Percentiles rank a stretch among this genome's conserved stretches.
Conservation (phyloP, 2,329 filamentous ascomycete species). For the Cadophora luteo-olivacea region DNA sequence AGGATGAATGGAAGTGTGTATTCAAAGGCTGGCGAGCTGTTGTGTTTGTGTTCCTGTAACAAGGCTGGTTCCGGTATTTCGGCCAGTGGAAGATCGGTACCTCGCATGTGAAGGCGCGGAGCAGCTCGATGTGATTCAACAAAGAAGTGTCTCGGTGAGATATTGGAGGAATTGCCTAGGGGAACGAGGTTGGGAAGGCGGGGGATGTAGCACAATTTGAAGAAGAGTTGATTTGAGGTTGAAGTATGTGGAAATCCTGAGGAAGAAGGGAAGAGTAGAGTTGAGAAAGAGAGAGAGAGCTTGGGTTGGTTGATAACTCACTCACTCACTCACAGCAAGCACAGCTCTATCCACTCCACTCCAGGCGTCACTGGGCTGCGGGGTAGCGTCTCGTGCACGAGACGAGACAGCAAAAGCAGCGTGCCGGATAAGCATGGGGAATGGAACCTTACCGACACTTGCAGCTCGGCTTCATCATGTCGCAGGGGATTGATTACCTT, state of each 20-base stretch:
- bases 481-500: too few species aligned
- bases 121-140: neutral
- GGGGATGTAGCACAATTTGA: neutral
- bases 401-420: too few species aligned
- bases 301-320: neutral
- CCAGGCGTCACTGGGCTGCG: slow-evolving; percentile 2
- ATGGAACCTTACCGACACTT: too few species aligned
- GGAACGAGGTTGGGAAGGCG: neutral
- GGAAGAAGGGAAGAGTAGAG: neutral
- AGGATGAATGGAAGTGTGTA: neutral
- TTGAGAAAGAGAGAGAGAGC: neutral
- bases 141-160: slow-evolving; percentile 3
- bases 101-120: slow-evolving; percentile 16
- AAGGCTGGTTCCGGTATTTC: slow-evolving; percentile 15
- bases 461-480: too few species aligned
- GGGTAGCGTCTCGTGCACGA: too few species aligned
- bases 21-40: neutral
- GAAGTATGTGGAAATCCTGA: neutral
- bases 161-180: neutral
- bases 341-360: neutral
- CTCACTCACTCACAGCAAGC: neutral
- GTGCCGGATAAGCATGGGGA: too few species aligned
- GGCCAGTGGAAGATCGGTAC: neutral
- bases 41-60: slow-evolving; percentile 18
- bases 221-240: slow-evolving; percentile 1